Evolutionary conservation across 352 stramenopile species (phyloP).

Genomic region (Lagenidium sp.): DNA sequence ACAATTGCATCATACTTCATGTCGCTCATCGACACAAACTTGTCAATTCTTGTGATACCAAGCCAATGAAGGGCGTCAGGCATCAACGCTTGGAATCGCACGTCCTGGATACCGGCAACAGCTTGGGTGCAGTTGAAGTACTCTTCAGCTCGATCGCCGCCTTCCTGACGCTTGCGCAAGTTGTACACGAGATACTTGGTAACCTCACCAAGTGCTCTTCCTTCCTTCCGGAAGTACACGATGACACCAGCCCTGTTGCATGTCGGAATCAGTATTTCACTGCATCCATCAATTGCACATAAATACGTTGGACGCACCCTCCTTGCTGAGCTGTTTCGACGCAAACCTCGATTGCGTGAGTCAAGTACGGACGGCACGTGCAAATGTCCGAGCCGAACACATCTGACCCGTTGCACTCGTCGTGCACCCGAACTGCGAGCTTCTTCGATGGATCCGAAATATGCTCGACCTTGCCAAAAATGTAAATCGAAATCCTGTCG

Average conservation of each 20-base stretch:
- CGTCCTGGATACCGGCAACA: conserved; percentile 96
- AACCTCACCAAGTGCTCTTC: conserved; percentile 95
- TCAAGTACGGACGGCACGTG: conserved; percentile 98
- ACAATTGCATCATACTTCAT: conserved; percentile 99
- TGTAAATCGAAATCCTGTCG: conserved; percentile 92
- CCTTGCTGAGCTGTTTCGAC: conserved; percentile 96
- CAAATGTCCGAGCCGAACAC: conserved; percentile 99
- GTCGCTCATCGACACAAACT: conserved; percentile 98
- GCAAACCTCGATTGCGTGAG: conserved; percentile 98
- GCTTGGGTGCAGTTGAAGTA: conserved; percentile 99
- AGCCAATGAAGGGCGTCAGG: conserved; percentile 99
- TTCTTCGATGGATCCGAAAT: conserved; percentile 97
- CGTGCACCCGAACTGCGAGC: conserved; percentile 96
- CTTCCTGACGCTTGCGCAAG: conserved; percentile 96
- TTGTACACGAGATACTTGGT: conserved; percentile 99
- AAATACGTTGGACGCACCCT: conserved; percentile 54
- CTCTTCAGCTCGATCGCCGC: conserved; percentile 93
- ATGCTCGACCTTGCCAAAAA: conserved; percentile 95
- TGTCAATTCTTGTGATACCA: conserved; percentile 91
- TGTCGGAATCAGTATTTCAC: too few species aligned
- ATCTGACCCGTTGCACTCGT: conserved; percentile 99
- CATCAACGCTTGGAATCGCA: conserved; percentile 98
- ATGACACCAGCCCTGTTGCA: conserved; percentile 93
- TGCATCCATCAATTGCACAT: too few species aligned
- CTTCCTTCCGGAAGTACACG: conserved; percentile 99